Evolutionary conservation across 176 grass and related monocot species (phyloP).

Genomic region (Triticum timopheevii): DNA sequence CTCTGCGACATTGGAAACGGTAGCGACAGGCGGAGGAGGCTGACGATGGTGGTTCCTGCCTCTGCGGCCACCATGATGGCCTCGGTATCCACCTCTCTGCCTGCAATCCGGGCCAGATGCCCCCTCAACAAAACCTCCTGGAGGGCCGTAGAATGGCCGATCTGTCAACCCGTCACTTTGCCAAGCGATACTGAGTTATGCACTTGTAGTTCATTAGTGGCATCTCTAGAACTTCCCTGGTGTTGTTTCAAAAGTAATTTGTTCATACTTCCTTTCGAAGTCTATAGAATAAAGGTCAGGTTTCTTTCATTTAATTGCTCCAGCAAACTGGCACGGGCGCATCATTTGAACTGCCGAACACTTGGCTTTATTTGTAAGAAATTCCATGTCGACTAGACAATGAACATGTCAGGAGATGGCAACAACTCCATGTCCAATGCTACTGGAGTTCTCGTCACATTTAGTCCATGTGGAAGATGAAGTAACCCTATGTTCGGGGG

Average conservation of each 20-base stretch:
- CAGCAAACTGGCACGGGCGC: background rate
- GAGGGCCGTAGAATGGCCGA: no score
- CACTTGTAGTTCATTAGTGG: background rate
- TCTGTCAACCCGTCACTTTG: no score
- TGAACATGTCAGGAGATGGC: constrained; percentile 6
- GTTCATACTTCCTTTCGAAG: background rate
- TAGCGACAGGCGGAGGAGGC: no score
- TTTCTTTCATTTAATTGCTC: no score
- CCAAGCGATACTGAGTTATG: background rate
- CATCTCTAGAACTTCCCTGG: background rate
- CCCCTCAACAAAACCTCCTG: no score
- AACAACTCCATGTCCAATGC: background rate
- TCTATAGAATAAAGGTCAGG: background rate
- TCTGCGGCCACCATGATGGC: no score
- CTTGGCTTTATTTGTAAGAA: background rate
- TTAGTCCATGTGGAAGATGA: constrained; percentile 7
- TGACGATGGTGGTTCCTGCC: no score
- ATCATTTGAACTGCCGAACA: background rate
- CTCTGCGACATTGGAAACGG: no score
- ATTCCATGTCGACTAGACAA: background rate
- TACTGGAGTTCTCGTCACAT: background rate
- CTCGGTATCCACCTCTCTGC: no score
- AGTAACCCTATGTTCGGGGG: background rate
- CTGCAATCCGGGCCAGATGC: no score
- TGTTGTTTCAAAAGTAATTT: background rate